Evolutionary conservation across 2,329 filamentous ascomycete species (phyloP).

Genomic region (Colletotrichum spinosum): DNA sequence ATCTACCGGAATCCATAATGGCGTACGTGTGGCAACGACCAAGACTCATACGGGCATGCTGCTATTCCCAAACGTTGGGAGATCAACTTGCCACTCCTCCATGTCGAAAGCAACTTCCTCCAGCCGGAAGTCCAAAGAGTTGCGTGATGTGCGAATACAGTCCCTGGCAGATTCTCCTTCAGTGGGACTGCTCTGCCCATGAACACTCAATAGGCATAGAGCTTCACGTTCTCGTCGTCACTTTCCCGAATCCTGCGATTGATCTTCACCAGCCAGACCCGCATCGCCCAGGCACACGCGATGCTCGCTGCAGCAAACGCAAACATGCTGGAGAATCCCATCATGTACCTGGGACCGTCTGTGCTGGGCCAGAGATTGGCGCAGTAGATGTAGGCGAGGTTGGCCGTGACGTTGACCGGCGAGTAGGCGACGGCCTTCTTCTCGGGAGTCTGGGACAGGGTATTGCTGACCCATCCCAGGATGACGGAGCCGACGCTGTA

Average conservation of each 20-base stretch:
- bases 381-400: slow-evolving; percentile 67
- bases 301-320: slow-evolving; percentile 47
- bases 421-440: slow-evolving; percentile 74
- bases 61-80: too few relatives aligned
- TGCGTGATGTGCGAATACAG: too few relatives aligned
- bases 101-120: too few relatives aligned
- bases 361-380: slow-evolving; percentile 62
- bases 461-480: slow-evolving; percentile 81
- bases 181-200: too few relatives aligned
- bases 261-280: slow-evolving; percentile 37
- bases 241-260: slow-evolving; percentile 40
- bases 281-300: slow-evolving; percentile 36
- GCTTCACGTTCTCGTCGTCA: slow-evolving; percentile 38
- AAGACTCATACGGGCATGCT: too few relatives aligned
- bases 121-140: too few relatives aligned
- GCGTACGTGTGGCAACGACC: too few relatives aligned
- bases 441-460: slow-evolving; percentile 78
- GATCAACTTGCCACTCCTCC: too few relatives aligned
- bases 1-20: too few relatives aligned
- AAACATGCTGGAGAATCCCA: slow-evolving; percentile 75
- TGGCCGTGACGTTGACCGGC: slow-evolving; percentile 66
- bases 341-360: slow-evolving; percentile 61
- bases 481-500: slow-evolving; percentile 26
- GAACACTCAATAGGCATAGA: slow-evolving; percentile 39
- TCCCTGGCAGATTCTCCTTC: too few relatives aligned